Conservation (phyloP, 2,329 filamentous ascomycete genomes). For the Aspergillus ochraceus region DNA sequence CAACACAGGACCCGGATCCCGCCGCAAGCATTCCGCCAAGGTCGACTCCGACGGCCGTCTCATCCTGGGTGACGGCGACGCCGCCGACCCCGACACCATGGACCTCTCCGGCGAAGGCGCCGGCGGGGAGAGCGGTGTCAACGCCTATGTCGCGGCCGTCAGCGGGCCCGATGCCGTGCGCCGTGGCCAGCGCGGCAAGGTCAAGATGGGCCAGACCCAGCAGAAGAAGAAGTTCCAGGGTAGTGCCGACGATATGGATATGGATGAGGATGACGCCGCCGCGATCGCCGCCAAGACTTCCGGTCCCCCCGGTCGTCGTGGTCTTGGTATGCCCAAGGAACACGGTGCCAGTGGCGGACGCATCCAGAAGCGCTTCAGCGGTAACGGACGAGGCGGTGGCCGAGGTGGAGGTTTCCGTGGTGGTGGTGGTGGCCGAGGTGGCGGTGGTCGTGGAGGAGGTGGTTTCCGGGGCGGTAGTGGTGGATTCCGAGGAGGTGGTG, state of each 20-base stretch:
- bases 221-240: constrained; percentile 38
- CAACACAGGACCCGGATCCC: constrained; percentile 38
- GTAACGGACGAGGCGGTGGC: constrained; percentile 18
- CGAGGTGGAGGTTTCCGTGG: constrained; percentile 10
- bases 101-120: constrained; percentile 46
- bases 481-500: background rate
- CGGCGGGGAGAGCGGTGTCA: constrained; percentile 45
- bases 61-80: constrained; percentile 38
- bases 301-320: constrained; percentile 16
- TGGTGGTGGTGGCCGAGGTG: constrained; percentile 9
- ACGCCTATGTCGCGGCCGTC: constrained; percentile 63
- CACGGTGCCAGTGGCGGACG: constrained; percentile 25
- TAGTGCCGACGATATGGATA: constrained; percentile 45
- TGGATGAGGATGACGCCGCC: constrained; percentile 28
- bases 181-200: constrained; percentile 58
- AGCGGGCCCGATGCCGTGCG: constrained; percentile 59
- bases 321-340: constrained; percentile 29
- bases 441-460: background rate
- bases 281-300: background rate
- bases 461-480: background rate
- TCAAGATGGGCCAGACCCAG: constrained; percentile 57
- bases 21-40: constrained; percentile 43
- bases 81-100: constrained; percentile 35
- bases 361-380: constrained; percentile 24
- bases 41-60: constrained; percentile 47